Base-by-base conservation (phyloP, 1,284 basidiomycete genomes). In the Cutaneotrichosporon sp. region DNA sequence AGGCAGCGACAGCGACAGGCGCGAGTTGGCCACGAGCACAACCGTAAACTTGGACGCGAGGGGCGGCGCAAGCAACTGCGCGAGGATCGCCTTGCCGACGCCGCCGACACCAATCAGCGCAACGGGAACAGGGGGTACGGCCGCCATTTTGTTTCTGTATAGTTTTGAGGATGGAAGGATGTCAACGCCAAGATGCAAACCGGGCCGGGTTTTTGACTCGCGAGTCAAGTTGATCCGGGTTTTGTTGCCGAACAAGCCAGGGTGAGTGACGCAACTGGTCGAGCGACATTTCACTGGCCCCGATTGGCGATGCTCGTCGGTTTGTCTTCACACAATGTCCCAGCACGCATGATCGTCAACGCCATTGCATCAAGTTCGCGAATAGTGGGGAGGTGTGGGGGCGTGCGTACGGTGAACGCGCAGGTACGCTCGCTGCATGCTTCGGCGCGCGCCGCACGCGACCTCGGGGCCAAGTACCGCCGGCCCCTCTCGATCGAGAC, bases 41-140 rank as follows among this genome's bases (percentile, higher is more conserved):
- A 93, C 78, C 55, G 77, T 79, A 80, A 90, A 87, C 52, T 73
- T 70, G 50, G 52, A 2, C 15, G 38, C 33, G 10, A 60, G 55
- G 3, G 58, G 58, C 1, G 83, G 78, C 1, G 84, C 77, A 49
- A 85, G 80, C n/a, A 93, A 79, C 72, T 76, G 74, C 26, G 79
- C 74, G 67, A 94, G 80, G 64, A 94, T 83, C 69, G 90, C 88
- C 41, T 82, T 79, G 42, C 92, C 92, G 46, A 96, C 92, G 52
- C 91, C 85, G 13, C 91, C 91, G 41, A 89, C 81, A 56, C 91
- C 91, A 55, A 94, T 79, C 59, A 93, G 80, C 43, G 88, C 88
- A 52, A 93, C 82, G 40, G 74, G 73, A 46, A 71, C 61, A 33
- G 65, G 69, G 23, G 60, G 57, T 52, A 58, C 18, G 40, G 45